These are phyloP conservation scores for Fusarium concolor DNA, from an alignment of 2,329 filamentous ascomycete species.

Conservation along the genomic window DNA sequence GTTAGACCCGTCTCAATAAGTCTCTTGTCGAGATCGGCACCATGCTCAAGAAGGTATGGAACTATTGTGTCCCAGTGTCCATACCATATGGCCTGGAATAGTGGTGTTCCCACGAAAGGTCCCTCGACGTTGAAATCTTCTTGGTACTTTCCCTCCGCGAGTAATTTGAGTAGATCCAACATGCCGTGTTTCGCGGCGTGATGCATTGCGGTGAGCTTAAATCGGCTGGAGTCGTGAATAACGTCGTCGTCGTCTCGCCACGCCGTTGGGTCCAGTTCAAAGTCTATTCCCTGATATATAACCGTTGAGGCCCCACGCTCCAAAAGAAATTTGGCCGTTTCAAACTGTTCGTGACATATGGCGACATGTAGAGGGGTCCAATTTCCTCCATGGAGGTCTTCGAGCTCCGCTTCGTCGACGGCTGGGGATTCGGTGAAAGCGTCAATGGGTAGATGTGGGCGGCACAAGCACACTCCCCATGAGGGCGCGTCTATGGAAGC, in stretches of 20 bases:
- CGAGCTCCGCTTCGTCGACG: slow-evolving; percentile 45
- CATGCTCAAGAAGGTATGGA: slow-evolving; percentile 44
- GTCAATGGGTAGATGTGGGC: slow-evolving; percentile 44
- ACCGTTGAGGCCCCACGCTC: slow-evolving; percentile 40
- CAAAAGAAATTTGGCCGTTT: slow-evolving; percentile 43
- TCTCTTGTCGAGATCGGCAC: slow-evolving; percentile 42
- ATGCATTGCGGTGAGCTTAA: slow-evolving; percentile 44
- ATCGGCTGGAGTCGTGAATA: slow-evolving; percentile 33
- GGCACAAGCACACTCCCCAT: slow-evolving; percentile 45
- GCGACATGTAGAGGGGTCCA: slow-evolving; percentile 47
- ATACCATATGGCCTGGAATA: slow-evolving; percentile 46
- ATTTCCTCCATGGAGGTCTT: slow-evolving; percentile 45
- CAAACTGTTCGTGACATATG: slow-evolving; percentile 42
- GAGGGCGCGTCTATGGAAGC: slow-evolving; percentile 42
- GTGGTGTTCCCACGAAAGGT: slow-evolving; percentile 44
- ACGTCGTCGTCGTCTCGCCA: slow-evolving; percentile 41
- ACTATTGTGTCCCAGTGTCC: slow-evolving; percentile 44
- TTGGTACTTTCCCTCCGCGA: slow-evolving; percentile 37
- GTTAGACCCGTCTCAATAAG: slow-evolving; percentile 45
- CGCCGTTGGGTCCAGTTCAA: slow-evolving; percentile 39
- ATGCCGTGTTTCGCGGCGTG: slow-evolving; percentile 41
- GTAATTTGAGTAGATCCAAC: slow-evolving; percentile 34
- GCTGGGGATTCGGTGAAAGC: slow-evolving; percentile 43
- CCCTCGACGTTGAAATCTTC: slow-evolving; percentile 40
- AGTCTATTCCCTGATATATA: slow-evolving; percentile 44